Evolutionary conservation across 2,329 filamentous ascomycete species (phyloP).

Genomic region (Rhynchosporium agropyri): DNA sequence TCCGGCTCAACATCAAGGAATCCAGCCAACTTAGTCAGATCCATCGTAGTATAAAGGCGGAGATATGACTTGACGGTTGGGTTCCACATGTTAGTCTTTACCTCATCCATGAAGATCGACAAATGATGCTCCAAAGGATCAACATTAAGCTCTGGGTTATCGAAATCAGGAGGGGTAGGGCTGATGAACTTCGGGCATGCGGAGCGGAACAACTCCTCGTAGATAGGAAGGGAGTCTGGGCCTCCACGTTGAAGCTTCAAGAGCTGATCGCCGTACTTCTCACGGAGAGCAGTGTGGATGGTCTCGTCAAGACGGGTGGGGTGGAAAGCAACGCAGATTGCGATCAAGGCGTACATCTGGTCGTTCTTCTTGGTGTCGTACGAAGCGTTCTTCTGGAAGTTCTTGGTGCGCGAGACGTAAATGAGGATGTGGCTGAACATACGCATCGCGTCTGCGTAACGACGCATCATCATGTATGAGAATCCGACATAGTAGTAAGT

Average conservation of each 20-base stretch:
- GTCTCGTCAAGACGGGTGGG: slow-evolving; percentile 97
- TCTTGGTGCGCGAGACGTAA: slow-evolving; percentile 98
- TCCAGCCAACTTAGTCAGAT: slow-evolving; percentile 94
- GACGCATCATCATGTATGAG: slow-evolving; percentile 99
- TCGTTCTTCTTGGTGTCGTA: slow-evolving; percentile 99
- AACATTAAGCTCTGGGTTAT: slow-evolving; percentile 92
- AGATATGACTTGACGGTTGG: slow-evolving; percentile 98
- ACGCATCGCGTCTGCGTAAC: slow-evolving; percentile 98
- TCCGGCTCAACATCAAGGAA: slow-evolving; percentile 98
- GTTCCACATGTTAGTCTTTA: slow-evolving; percentile 98
- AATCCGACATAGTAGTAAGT: slow-evolving; percentile 99
- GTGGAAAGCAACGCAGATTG: slow-evolving; percentile 98
- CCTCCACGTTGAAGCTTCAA: slow-evolving; percentile 95
- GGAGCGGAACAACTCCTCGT: slow-evolving; percentile 95
- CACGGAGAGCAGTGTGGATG: slow-evolving; percentile 94
- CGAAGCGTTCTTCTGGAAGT: slow-evolving; percentile 99
- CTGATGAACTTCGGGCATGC: slow-evolving; percentile 99
- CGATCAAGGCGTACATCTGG: slow-evolving; percentile 99
- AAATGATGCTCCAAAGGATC: slow-evolving; percentile 98
- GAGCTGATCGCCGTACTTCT: slow-evolving; percentile 99
- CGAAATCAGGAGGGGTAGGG: slow-evolving; percentile 94
- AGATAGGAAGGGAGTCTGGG: slow-evolving; percentile 91
- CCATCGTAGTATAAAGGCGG: slow-evolving; percentile 99
- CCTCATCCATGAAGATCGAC: slow-evolving; percentile 98
- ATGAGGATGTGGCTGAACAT: slow-evolving; percentile 99